phyloP scores from a whole-genome alignment of 2,329 filamentous ascomycete species.

The Berkeleyomyces rouxiae region DNA sequence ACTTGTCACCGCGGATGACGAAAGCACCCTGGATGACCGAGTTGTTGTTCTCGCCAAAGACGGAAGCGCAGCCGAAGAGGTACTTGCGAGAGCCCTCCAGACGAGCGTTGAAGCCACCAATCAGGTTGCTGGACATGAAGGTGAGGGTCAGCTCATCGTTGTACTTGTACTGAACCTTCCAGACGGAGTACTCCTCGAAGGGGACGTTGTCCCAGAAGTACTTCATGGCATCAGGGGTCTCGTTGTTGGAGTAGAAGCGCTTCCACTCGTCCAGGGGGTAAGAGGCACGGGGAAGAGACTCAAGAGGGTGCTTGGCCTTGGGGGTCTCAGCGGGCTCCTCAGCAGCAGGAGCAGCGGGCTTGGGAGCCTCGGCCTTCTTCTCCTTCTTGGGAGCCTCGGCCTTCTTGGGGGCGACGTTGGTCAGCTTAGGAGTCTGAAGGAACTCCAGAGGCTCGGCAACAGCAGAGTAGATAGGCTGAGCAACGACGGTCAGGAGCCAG shows the following conservation, averaged over 20 bases:
- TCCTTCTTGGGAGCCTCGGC: conserved; percentile 47
- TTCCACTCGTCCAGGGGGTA: conserved; percentile 94
- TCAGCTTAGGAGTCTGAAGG: conserved; percentile 64
- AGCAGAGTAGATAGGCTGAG: conserved; percentile 78
- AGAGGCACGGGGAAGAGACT: conserved; percentile 61
- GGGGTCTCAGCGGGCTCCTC: conserved; percentile 39
- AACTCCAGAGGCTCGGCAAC: conserved; percentile 61
- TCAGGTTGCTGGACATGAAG: conserved; percentile 99
- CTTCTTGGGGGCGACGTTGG: conserved; percentile 61
- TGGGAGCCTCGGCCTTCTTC: conserved; percentile 21
- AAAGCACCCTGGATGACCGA: conserved; percentile 88
- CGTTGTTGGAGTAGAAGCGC: conserved; percentile 95
- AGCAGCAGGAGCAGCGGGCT: conserved; percentile 25
- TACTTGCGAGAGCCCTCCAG: conserved; percentile 97
- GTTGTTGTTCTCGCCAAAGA: conserved; percentile 79
- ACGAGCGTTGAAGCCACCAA: conserved; percentile 94
- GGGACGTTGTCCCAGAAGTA: conserved; percentile 98
- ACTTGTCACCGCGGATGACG: conserved; percentile 83
- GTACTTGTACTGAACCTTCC: conserved; percentile 95
- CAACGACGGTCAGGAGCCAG: conserved; percentile 89
- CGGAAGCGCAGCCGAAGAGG: conserved; percentile 78
- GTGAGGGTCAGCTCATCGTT: conserved; percentile 91
- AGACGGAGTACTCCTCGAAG: conserved; percentile 89
- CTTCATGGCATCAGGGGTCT: conserved; percentile 69
- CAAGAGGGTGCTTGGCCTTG: conserved; percentile 94